These are phyloP conservation scores for Trichoderma sp. DNA, from an alignment of 2,329 filamentous ascomycete species.

Conservation along the genomic window DNA sequence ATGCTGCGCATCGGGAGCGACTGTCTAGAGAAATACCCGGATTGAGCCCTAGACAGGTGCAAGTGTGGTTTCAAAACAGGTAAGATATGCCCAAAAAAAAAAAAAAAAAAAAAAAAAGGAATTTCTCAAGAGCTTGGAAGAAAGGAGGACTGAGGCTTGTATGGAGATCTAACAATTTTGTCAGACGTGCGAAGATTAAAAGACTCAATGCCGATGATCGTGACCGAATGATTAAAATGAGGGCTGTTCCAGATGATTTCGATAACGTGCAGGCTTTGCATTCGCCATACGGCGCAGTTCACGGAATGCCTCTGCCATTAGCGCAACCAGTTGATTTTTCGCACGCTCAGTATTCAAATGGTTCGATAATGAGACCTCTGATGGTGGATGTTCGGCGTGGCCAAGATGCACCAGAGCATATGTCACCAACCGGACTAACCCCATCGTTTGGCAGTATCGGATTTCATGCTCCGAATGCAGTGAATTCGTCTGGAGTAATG, in stretches of 20 bases:
- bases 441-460: slow-evolving; percentile 68
- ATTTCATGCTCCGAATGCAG: slow-evolving; percentile 57
- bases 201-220: slow-evolving; percentile 69
- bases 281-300: slow-evolving; percentile 65
- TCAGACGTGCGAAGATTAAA: slow-evolving; percentile 71
- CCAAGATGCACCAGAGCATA: slow-evolving; percentile 63
- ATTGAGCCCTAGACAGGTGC: slow-evolving; percentile 86
- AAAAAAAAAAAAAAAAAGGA: not conserved
- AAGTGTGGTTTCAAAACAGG: slow-evolving; percentile 99
- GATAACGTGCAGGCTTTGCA: slow-evolving; percentile 70
- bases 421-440: slow-evolving; percentile 67
- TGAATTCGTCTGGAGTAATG: slow-evolving; percentile 56
- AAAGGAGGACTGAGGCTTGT: not conserved
- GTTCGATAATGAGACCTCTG: slow-evolving; percentile 66
- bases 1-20: slow-evolving; percentile 85
- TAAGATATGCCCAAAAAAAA: slow-evolving; percentile 47
- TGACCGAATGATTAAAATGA: slow-evolving; percentile 71
- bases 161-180: slow-evolving; percentile 17
- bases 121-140: not conserved
- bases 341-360: slow-evolving; percentile 50
- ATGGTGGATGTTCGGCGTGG: slow-evolving; percentile 67
- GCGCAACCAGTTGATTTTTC: slow-evolving; percentile 53
- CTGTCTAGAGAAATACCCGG: slow-evolving; percentile 89
- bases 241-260: slow-evolving; percentile 69
- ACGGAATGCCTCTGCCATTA: slow-evolving; percentile 52